Evolutionary conservation across 495 filamentous ascomycete species (phyloP), one percentile per base, ranked within the genome.

Genomic region (Cryomyces antarcticus): DNA sequence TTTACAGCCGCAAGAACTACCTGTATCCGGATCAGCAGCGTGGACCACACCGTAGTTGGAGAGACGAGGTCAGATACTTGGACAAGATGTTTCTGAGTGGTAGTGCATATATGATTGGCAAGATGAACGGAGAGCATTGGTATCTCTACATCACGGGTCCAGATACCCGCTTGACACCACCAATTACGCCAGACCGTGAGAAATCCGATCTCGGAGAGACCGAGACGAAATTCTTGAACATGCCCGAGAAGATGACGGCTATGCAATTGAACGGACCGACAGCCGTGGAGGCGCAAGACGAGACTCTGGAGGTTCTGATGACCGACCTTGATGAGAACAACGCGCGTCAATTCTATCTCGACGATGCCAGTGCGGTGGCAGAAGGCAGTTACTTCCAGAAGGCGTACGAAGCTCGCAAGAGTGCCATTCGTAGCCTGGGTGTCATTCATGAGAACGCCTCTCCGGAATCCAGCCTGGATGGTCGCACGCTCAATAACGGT

Each of bases 111-210:
- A 92, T 96, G 87, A 89, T 99, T 48, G 92, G 92, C 50, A 94
- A 93, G 61, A 95, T 96, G 86, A 99, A 99, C 54, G 88, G 89
- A 47, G 92, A 96, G 62, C 92, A 99, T 54, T 99, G 92, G 92
- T 96, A 96, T 55, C 66, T 99, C 34, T 99, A 96, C 60, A 72
- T 95, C 57, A 99, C 92, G 30, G 79, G 82, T 41, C 85, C 92
- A 12, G 71, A 79, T 54, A 79, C 70, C 7, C 60, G 74, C 49
- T 68, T 94, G 44, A 94, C 86, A 1, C 92, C 87, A 9, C 89
- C 92, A 44, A 65, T 74, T 6, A 93, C 78, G 13, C 88, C 89
- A 1, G 64, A 66, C 31, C 58, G 57, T 39, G 66, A 73, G 30
- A 63, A 69, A 30, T 46, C 46, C 13, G 52, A 62, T 36, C 51